These are phyloP conservation scores for Russula ochroleuca DNA, from an alignment of 768 basidiomycete genomes.

Conservation along the genomic window DNA sequence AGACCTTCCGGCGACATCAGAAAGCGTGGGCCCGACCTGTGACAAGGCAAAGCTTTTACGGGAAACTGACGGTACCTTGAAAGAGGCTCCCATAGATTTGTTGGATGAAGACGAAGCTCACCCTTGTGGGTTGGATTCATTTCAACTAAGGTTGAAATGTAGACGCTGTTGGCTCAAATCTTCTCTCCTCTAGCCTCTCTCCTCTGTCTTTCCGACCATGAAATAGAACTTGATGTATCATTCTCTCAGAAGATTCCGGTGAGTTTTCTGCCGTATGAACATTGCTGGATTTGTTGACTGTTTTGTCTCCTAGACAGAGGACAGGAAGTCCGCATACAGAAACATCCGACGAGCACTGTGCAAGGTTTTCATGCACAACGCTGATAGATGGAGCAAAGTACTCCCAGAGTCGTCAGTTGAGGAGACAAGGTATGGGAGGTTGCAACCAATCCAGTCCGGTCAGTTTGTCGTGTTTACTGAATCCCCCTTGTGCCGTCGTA, in stretches of 20 bases:
- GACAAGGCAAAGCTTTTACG: neutral
- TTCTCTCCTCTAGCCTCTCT: slow-evolving; percentile 1
- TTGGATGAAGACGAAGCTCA: slow-evolving; percentile 26
- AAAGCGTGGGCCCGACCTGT: neutral
- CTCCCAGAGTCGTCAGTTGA: slow-evolving; percentile 31
- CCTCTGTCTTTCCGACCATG: slow-evolving; percentile 32
- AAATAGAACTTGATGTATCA: slow-evolving; percentile 38
- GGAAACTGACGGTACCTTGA: neutral
- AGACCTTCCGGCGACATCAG: neutral
- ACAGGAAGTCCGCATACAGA: slow-evolving; percentile 34
- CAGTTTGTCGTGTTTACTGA: neutral
- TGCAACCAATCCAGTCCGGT: neutral
- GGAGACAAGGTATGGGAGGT: slow-evolving; percentile 18
- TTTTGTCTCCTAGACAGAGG: neutral
- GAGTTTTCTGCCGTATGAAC: neutral
- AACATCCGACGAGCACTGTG: slow-evolving; percentile 41
- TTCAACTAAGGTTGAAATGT: neutral
- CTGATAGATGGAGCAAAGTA: slow-evolving; percentile 33
- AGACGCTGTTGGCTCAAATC: neutral
- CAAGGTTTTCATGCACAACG: slow-evolving; percentile 35
- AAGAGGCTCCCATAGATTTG: slow-evolving; percentile 11
- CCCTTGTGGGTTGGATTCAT: slow-evolving; percentile 32
- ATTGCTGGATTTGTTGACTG: neutral
- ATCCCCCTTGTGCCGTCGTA: slow-evolving; percentile 26
- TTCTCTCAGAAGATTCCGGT: slow-evolving; percentile 46